Evolutionary conservation across 805 yeast species (phyloP).

Genomic region (Komagataella pastoris): DNA sequence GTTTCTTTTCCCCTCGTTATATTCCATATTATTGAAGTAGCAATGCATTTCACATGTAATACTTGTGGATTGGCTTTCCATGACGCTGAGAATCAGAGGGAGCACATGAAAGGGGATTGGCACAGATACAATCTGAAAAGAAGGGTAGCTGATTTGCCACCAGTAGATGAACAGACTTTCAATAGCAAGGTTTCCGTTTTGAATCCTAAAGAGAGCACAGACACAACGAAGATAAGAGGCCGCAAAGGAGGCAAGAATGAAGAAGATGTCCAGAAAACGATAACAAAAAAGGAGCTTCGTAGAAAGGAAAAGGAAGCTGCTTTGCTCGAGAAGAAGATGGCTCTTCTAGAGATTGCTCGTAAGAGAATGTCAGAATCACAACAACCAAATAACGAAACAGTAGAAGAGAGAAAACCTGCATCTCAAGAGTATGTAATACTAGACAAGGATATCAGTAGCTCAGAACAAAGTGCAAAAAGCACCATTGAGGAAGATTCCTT

Average conservation of each 20-base stretch:
- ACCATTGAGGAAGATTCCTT: slow-evolving; percentile 11
- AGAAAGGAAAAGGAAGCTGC: slow-evolving; percentile 32
- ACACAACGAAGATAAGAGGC: slow-evolving; percentile 10
- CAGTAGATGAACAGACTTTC: slow-evolving; percentile 28
- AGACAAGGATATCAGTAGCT: slow-evolving; percentile 6
- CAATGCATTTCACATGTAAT: slow-evolving; percentile 52
- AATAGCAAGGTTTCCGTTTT: slow-evolving; percentile 13
- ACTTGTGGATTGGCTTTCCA: slow-evolving; percentile 77
- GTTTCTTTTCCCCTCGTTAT: neutral
- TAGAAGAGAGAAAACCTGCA: slow-evolving; percentile 2
- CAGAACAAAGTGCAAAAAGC: slow-evolving; percentile 5
- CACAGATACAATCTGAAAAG: slow-evolving; percentile 92
- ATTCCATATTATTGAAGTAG: neutral
- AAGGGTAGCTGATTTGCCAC: slow-evolving; percentile 73
- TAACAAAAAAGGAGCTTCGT: slow-evolving; percentile 37
- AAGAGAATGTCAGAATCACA: slow-evolving; percentile 20
- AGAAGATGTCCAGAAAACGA: slow-evolving; percentile 10
- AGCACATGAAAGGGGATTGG: slow-evolving; percentile 97
- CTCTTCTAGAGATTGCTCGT: slow-evolving; percentile 33
- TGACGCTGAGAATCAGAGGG: slow-evolving; percentile 73
- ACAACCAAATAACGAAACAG: neutral
- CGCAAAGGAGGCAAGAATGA: slow-evolving; percentile 10
- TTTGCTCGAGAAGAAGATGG: slow-evolving; percentile 31
- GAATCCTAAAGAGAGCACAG: slow-evolving; percentile 12
- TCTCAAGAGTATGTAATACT: slow-evolving; percentile 10